phyloP scores from a whole-genome alignment of 768 basidiomycete species.

The Naematelia aurantialba region DNA sequence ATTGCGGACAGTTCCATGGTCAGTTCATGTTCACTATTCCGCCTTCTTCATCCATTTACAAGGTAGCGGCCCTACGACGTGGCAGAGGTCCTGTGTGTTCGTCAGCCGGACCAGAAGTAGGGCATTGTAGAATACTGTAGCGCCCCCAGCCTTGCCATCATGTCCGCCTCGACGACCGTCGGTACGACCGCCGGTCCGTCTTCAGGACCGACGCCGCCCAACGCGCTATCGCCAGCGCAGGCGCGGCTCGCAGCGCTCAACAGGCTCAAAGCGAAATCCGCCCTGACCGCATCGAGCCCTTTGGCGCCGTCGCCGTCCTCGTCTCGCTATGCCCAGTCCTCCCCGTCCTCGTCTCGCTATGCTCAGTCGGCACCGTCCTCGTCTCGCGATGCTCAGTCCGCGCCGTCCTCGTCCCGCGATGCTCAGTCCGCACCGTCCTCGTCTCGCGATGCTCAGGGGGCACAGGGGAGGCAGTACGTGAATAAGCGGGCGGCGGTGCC shows the following conservation, averaged over 20 bases:
- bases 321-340: conserved; percentile 14
- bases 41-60: too few species aligned
- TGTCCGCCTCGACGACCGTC: too few species aligned
- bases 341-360: conserved; percentile 15
- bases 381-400: conserved; percentile 15
- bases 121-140: too few species aligned
- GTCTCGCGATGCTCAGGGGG: background rate
- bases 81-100: too few species aligned
- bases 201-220: too few species aligned
- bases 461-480: conserved; percentile 16
- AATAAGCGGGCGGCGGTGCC: conserved; percentile 27
- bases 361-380: conserved; percentile 9
- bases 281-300: conserved; percentile 14
- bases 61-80: too few species aligned
- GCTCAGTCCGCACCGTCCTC: conserved; percentile 3
- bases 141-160: too few species aligned
- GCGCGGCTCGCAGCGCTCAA: conserved; percentile 42
- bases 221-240: conserved; percentile 33
- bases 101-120: too few species aligned
- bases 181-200: background rate
- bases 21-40: too few species aligned
- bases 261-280: conserved; percentile 43
- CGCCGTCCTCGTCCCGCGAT: conserved; percentile 14
- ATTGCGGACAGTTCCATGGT: background rate
- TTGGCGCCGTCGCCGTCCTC: conserved; percentile 2